Conservation (phyloP, 1,139 yeast species). For the Meyerozyma elateridarum region DNA sequence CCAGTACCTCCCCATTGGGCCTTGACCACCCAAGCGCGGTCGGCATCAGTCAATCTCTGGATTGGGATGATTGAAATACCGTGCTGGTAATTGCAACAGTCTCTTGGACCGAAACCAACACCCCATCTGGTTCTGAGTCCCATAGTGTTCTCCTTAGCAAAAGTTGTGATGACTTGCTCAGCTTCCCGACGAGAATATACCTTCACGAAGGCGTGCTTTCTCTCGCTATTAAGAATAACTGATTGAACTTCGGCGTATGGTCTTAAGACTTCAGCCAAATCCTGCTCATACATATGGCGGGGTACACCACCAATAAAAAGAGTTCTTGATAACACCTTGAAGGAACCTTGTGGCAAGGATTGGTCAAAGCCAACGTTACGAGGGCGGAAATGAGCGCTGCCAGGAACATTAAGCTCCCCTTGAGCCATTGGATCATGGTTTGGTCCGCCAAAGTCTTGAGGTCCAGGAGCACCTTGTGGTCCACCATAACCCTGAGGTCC, state of each 20-base stretch:
- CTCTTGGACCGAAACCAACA: conserved; percentile 98
- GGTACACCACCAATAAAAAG: conserved; percentile 94
- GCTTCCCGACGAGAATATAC: conserved; percentile 96
- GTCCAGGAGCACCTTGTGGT: conserved; percentile 6
- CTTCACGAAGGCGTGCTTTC: conserved; percentile 94
- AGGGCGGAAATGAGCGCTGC: conserved; percentile 69
- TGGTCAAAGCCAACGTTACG: conserved; percentile 67
- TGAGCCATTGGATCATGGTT: conserved; percentile 4
- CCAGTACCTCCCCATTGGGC: conserved; percentile 99
- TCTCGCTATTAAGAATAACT: conserved; percentile 77
- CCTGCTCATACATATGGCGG: conserved; percentile 69
- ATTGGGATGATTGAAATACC: conserved; percentile 88
- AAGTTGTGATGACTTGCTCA: conserved; percentile 60
- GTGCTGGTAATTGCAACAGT: conserved; percentile 90
- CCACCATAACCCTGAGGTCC: conserved; percentile 5
- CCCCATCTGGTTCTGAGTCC: conserved; percentile 93
- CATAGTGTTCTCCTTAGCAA: conserved; percentile 46
- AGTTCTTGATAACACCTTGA: conserved; percentile 85
- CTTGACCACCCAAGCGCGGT: conserved; percentile 77
- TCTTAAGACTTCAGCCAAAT: conserved; percentile 60
- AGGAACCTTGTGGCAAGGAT: conserved; percentile 69
- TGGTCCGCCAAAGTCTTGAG: conserved; percentile 23
- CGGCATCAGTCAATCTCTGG: conserved; percentile 87
- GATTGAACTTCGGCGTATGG: conserved; percentile 97
- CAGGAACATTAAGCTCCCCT: conserved; percentile 63